Base-by-base conservation (phyloP, 306 rosid species). In the Glycine tomentella region DNA sequence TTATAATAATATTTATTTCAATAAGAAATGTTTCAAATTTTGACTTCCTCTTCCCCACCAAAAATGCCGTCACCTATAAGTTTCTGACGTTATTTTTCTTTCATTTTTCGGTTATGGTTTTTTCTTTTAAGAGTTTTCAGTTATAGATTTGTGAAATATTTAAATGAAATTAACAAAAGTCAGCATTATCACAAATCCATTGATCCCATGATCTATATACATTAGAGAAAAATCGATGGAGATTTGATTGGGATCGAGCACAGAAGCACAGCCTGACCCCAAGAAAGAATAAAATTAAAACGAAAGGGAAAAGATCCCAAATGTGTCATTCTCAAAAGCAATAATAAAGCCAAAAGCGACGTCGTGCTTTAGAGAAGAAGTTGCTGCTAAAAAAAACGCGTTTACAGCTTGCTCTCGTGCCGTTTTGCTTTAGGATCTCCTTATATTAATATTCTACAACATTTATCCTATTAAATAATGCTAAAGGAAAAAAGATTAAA, bases 371-470 rank as follows among this genome's bases (percentile, higher is more conserved):
- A 73, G 70, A 16, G 59, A 75, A 59, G 3, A 33, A 36, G n/a
- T 59, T 68, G 46, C 79, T 13, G 48, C 76, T 51, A 57, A 74
- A 74, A 40, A 49, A 59, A 83, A 87, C 94, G 94, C 89, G 94
- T 72, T 88, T 87, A 74, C 87, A 87, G 86, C 86, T 85, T 82
- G 81, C 44, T 72, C 34, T 68, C 9, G 3, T 81, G 72, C 49
- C 66, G 9, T 72, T 80, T 80, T 45, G 75, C 79, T 84, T 80
- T 80, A 70, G 15, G 64, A 75, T 34, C 17, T 63, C 12, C 20
- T 3, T 2, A 75, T 52, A 52, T 46, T 46, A 71, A 5, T 70
- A 70, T 58, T 44, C 63, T 38, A 52, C 0, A 31, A 13, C 2
- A 53, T 71, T 49, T 13, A 14, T 46, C 13, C 13, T 42, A 33